phyloP scores from a whole-genome alignment of 2,329 filamentous ascomycete genomes.

The Colletotrichum liaoningense region DNA sequence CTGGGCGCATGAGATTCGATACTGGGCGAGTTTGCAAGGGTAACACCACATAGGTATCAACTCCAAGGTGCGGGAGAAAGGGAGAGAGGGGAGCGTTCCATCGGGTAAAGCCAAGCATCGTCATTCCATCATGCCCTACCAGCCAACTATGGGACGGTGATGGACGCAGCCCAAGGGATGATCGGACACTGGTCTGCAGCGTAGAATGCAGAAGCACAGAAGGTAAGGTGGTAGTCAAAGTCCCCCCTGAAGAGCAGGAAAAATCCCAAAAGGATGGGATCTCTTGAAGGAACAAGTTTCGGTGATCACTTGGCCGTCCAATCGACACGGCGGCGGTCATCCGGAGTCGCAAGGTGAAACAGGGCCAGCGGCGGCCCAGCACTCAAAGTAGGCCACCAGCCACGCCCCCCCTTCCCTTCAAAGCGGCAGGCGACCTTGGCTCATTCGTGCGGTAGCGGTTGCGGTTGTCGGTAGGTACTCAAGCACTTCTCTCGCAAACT shows the following conservation, averaged over 20 bases:
- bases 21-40: slow-evolving; percentile 6
- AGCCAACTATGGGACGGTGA: neutral
- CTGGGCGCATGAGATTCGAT: slow-evolving; percentile 30
- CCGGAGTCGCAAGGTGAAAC: slow-evolving; percentile 34
- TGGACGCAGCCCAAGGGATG: neutral
- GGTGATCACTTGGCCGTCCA: slow-evolving; percentile 28
- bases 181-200: neutral
- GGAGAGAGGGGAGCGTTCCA: too few species aligned
- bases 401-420: neutral
- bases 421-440: neutral
- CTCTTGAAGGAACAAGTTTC: slow-evolving; percentile 25
- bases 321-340: slow-evolving; percentile 21
- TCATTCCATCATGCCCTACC: too few species aligned
- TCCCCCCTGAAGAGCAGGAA: neutral
- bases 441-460: neutral
- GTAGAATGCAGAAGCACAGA: neutral
- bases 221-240: neutral
- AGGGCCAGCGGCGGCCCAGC: neutral
- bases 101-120: too few species aligned
- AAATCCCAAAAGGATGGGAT: neutral
- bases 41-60: neutral
- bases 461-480: neutral
- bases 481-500: neutral
- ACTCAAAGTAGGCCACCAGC: neutral
- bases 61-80: too few species aligned